Percentiles rank a stretch among this genome's conserved stretches.
Evolutionary conservation across 148 eudicot genomes (phyloP).

Genomic region (Chenopodium quinoa): DNA sequence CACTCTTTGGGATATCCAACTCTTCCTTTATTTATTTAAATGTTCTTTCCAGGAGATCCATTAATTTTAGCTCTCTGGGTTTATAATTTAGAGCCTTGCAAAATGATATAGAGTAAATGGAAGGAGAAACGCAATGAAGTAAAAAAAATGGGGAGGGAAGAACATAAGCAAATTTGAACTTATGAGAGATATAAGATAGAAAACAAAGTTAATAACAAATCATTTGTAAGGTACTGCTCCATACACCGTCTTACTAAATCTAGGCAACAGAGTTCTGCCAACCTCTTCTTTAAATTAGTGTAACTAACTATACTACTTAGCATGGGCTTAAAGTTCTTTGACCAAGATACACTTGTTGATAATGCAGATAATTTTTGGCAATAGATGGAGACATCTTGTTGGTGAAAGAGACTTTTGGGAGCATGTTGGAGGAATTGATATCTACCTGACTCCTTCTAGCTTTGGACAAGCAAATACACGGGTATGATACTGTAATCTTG

Average conservation of each 20-base stretch:
- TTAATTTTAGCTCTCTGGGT: background rate
- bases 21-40: background rate
- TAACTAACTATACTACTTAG: background rate
- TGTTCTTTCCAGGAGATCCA: background rate
- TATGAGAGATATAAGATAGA: background rate
- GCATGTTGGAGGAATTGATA: slow-evolving; percentile 91
- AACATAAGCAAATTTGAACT: background rate
- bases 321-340: background rate
- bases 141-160: background rate
- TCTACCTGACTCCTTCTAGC: slow-evolving; percentile 87
- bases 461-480: slow-evolving; percentile 96
- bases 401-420: slow-evolving; percentile 99
- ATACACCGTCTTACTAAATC: background rate
- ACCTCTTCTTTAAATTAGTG: background rate
- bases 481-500: slow-evolving; percentile 37
- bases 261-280: background rate
- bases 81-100: background rate
- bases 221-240: slow-evolving; percentile 5
- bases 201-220: background rate
- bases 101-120: background rate
- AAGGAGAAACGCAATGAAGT: background rate
- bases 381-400: slow-evolving; percentile 93
- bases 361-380: slow-evolving; percentile 93
- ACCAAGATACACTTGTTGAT: slow-evolving; percentile 10
- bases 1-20: background rate